Evolutionary conservation across 2,329 filamentous ascomycete species (phyloP).

Genomic region (Diaporthe amygdali): DNA sequence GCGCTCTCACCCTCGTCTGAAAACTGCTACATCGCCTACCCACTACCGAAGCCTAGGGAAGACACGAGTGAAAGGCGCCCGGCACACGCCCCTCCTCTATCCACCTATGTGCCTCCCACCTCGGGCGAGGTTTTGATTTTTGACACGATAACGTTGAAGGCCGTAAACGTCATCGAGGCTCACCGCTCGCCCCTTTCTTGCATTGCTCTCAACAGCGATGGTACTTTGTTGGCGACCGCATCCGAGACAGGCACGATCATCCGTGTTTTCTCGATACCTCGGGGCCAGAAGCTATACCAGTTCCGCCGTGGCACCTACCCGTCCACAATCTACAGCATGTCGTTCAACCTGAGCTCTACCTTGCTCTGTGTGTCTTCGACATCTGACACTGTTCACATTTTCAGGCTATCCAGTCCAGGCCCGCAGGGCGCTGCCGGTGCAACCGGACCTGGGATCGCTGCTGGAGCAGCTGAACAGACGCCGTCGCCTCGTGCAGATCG

Average conservation of each 20-base stretch:
- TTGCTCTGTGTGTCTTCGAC: constrained; percentile 94
- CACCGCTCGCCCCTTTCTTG: constrained; percentile 91
- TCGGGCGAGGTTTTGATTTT: constrained; percentile 93
- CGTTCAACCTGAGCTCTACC: constrained; percentile 93
- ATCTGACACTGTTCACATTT: constrained; percentile 96
- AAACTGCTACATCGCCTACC: constrained; percentile 94
- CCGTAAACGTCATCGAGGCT: constrained; percentile 93
- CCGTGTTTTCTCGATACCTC: constrained; percentile 90
- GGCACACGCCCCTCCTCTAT: constrained; percentile 82
- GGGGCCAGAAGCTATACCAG: constrained; percentile 91
- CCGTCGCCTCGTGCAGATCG: constrained; percentile 52
- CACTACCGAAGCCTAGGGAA: constrained; percentile 76
- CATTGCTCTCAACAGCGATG: constrained; percentile 90
- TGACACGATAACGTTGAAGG: constrained; percentile 86
- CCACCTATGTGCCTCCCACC: constrained; percentile 80
- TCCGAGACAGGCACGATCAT: constrained; percentile 99
- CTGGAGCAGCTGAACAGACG: constrained; percentile 35
- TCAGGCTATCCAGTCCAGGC: constrained; percentile 68
- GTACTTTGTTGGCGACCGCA: constrained; percentile 88
- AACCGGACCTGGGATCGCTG: constrained; percentile 28
- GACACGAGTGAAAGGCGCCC: constrained; percentile 65
- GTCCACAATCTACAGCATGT: constrained; percentile 97
- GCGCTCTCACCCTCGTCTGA: constrained; percentile 93
- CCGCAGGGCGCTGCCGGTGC: constrained; percentile 46
- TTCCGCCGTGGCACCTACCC: constrained; percentile 96